Percentiles rank a stretch among this genome's conserved stretches.
phyloP scores from a whole-genome alignment of 1,284 basidiomycete genomes.

The Psilocybe mexicana region DNA sequence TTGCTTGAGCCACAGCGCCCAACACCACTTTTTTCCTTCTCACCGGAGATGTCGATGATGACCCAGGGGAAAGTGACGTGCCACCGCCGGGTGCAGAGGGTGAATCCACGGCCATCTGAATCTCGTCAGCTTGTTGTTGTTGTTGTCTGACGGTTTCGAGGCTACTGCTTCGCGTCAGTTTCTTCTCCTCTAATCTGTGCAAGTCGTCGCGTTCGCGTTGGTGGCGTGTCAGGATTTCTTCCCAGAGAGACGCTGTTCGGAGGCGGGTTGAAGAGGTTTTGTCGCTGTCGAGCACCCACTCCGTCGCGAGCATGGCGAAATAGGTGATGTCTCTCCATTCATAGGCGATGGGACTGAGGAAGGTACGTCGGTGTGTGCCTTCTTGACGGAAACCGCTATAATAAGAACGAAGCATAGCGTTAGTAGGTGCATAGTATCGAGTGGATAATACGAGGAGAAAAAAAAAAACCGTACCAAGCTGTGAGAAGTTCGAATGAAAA shows the following conservation, averaged over 20 bases:
- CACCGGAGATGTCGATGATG: background rate
- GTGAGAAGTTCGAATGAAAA: constrained; percentile 44
- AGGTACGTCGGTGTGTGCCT: constrained; percentile 55
- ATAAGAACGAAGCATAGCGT: background rate
- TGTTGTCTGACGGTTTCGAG: constrained; percentile 36
- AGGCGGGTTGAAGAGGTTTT: constrained; percentile 14
- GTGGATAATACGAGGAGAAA: background rate
- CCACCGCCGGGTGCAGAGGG: background rate
- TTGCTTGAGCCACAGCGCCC: background rate
- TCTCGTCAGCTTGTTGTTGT: background rate
- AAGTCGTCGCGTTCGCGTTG: constrained; percentile 58
- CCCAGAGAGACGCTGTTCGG: constrained; percentile 52
- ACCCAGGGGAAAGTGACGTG: background rate
- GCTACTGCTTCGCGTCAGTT: constrained; percentile 34
- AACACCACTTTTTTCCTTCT: background rate
- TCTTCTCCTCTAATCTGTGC: constrained; percentile 46
- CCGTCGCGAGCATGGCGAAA: constrained; percentile 60
- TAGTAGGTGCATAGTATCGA: background rate
- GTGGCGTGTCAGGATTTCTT: constrained; percentile 61
- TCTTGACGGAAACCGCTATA: constrained; percentile 57
- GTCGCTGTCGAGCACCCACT: constrained; percentile 47
- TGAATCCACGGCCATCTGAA: background rate
- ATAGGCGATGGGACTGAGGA: constrained; percentile 41
- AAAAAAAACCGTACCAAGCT: constrained; percentile 35
- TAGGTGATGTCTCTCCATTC: constrained; percentile 63